phyloP scores from a whole-genome alignment of 2,329 filamentous ascomycete species.

The Graphilbum sp. region DNA sequence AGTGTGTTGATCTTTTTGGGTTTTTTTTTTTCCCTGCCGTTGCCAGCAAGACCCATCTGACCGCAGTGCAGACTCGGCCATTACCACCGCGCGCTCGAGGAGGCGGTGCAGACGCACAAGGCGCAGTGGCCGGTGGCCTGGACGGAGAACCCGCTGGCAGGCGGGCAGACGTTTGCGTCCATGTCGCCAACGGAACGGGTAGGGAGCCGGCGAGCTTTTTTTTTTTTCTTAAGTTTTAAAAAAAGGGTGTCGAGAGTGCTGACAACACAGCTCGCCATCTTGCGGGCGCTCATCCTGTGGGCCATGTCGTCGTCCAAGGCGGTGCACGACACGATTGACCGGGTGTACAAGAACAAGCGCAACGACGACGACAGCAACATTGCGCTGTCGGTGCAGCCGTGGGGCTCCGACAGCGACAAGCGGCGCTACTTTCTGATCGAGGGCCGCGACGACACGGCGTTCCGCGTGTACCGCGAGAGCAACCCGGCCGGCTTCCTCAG shows the following conservation, averaged over 20 bases:
- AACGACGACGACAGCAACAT: conserved; percentile 71
- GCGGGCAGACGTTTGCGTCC: conserved; percentile 62
- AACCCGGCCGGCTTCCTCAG: conserved; percentile 56
- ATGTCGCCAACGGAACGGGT: conserved; percentile 75
- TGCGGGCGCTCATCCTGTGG: conserved; percentile 78
- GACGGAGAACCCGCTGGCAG: conserved; percentile 71
- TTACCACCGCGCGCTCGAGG: conserved; percentile 83
- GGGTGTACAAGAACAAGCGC: conserved; percentile 75
- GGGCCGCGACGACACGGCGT: conserved; percentile 83
- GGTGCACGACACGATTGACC: conserved; percentile 65
- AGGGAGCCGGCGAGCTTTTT: conserved; percentile 18
- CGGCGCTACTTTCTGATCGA: conserved; percentile 88
- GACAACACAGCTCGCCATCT: conserved; percentile 66
- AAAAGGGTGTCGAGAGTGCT: too few relatives aligned
- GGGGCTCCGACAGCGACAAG: conserved; percentile 63
- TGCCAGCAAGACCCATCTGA: not conserved
- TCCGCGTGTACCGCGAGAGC: conserved; percentile 86
- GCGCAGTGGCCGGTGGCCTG: conserved; percentile 78
- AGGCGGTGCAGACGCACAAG: conserved; percentile 72
- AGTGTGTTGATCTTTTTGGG: conserved; percentile 42
- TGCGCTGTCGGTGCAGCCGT: conserved; percentile 63
- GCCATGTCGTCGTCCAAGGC: conserved; percentile 74
- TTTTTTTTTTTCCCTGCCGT: too few relatives aligned
- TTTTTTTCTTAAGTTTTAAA: not conserved
- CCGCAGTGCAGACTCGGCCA: conserved; percentile 55